Percentiles rank a stretch among this genome's conserved stretches.
Conservation (phyloP, 805 yeast genomes). For the Sugiyamaella floridensis region DNA sequence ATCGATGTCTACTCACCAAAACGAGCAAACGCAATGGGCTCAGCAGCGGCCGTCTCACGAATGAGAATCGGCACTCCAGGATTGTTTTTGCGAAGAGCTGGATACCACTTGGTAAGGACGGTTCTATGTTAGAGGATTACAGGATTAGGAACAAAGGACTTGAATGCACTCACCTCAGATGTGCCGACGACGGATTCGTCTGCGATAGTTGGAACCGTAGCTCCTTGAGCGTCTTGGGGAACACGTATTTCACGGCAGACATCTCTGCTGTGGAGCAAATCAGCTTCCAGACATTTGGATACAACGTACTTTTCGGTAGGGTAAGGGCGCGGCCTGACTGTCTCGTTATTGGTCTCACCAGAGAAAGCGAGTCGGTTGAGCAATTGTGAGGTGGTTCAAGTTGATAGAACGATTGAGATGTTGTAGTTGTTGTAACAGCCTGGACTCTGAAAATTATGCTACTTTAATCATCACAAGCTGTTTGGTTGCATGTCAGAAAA, state of each 20-base stretch:
- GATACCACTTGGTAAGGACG: constrained; percentile 57
- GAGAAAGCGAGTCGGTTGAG: too few relatives aligned
- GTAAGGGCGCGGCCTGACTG: neutral
- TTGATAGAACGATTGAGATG: too few relatives aligned
- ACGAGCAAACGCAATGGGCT: constrained; percentile 71
- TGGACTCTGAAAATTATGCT: too few relatives aligned
- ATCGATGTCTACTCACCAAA: constrained; percentile 35
- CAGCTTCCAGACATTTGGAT: neutral
- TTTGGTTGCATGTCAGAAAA: too few relatives aligned
- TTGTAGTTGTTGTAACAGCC: too few relatives aligned
- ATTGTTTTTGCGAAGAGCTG: constrained; percentile 54
- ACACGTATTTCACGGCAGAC: constrained; percentile 31
- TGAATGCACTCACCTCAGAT: constrained; percentile 13
- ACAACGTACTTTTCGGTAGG: neutral
- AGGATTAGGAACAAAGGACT: too few relatives aligned
- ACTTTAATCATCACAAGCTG: too few relatives aligned
- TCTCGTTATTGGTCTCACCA: neutral
- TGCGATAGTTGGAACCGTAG: constrained; percentile 77
- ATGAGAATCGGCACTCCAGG: constrained; percentile 67
- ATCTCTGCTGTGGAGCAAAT: constrained; percentile 2
- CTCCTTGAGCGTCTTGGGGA: constrained; percentile 57
- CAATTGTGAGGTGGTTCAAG: too few relatives aligned
- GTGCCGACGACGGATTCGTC: constrained; percentile 58
- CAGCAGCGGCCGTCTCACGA: constrained; percentile 67
- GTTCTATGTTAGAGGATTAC: constrained; percentile 33